Evolutionary conservation across 2,329 filamentous ascomycete species (phyloP), one percentile per base, ranked within the genome.

Genomic region (Daldinia sp.): DNA sequence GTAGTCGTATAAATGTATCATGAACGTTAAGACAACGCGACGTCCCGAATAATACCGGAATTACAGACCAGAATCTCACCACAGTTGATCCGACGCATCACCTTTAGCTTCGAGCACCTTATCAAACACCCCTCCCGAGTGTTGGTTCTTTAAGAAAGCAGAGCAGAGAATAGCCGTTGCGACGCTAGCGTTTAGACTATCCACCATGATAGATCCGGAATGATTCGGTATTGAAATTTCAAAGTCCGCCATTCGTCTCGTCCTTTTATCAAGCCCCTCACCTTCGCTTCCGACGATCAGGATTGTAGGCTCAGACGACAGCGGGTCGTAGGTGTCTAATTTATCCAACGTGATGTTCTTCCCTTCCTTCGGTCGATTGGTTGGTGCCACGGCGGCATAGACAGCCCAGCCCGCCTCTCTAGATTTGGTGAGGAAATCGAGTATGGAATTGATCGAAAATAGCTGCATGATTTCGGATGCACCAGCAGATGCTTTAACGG

Each of bases 111-210:
- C 66, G 39, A 64, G 7, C 62, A 69, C 50, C 18, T 72, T 74
- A 33, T 75, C 72, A 26, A 74, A 68, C 55, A 72, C 69, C 12
- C 74, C 59, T 39, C 64, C 68, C 3, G 67, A 41, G 33, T 69
- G 64, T 54, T 76, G 75, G 57, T 82, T 79, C 74, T 81, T 86
- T 74, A 93, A 77, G 75, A 96, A 93, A 0, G 90, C 84, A 70
- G 90, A 87, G 69, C 90, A 90, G 57, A 98, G 81, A 55, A 98
- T 82, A 0, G 89, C 93, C 6, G 93, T 89, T 1, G 96, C 95
- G 20, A 97, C 94, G 76, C 93, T 93, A 42, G 98, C 96, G 78
- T 99, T 98, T 78, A 99, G 81, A 79, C 94, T 97, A 79, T 98
- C 95, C 2, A 99, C 89, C 77, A 72, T 89, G 78, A 75, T 86